Evolutionary conservation across 345 rosid genomes (phyloP).

Genomic region (Gossypium sturtianum): DNA sequence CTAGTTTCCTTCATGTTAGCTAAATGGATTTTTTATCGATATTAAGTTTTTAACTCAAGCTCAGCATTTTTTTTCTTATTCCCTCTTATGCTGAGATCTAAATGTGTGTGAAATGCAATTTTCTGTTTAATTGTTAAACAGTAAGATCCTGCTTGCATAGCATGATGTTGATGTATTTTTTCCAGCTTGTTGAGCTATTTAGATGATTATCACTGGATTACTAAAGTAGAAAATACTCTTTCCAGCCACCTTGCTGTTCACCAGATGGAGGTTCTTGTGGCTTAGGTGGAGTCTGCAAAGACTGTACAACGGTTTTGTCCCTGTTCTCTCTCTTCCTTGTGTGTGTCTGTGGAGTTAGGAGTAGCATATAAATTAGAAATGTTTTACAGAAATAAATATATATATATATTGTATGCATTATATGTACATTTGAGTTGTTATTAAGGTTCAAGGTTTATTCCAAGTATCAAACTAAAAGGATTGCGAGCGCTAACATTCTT

Average conservation of each 20-base stretch:
- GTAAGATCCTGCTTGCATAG: not conserved
- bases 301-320: conserved; percentile 78
- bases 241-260: conserved; percentile 90
- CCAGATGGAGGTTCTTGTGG: conserved; percentile 65
- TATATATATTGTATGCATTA: not conserved
- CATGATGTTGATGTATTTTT: not conserved
- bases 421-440: conserved; percentile 6
- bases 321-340: conserved; percentile 5
- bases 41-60: conserved; percentile 2
- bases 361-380: conserved; percentile 19
- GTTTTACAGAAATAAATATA: not conserved
- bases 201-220: conserved; percentile 5
- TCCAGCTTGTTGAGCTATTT: conserved; percentile 1
- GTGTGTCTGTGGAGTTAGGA: not conserved
- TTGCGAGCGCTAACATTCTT: conserved; percentile 20
- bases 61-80: not conserved
- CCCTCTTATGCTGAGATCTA: not conserved
- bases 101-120: not conserved
- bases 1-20: not conserved
- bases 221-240: not conserved
- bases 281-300: conserved; percentile 71
- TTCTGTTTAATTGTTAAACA: conserved; percentile 11
- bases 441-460: not conserved
- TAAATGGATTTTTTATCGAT: not conserved
- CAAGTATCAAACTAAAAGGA: not conserved